Percentiles rank a stretch among this genome's conserved stretches.
Conservation (phyloP, 306 rosid genomes). For the Dryas octopetala region DNA sequence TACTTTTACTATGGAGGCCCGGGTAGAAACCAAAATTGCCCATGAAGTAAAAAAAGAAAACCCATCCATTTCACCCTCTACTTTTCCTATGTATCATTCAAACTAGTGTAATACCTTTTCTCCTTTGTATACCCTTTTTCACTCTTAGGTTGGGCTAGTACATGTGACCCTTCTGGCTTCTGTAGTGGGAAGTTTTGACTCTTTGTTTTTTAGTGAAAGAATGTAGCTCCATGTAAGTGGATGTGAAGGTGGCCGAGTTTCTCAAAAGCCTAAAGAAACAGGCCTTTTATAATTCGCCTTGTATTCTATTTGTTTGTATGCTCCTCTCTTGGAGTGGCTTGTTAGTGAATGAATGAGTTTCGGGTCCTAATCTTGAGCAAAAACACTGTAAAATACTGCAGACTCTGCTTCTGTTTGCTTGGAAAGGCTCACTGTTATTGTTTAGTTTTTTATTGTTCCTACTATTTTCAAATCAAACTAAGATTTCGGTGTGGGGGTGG, state of each 20-base stretch:
- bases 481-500: background rate
- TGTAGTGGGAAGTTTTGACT: constrained; percentile 89
- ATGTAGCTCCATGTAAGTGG: constrained; percentile 66
- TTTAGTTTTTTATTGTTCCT: background rate
- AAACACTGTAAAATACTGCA: background rate
- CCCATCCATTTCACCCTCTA: background rate
- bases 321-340: constrained; percentile 72
- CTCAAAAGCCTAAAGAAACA: constrained; percentile 65
- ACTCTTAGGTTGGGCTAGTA: constrained; percentile 35
- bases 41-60: constrained; percentile 27
- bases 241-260: constrained; percentile 58
- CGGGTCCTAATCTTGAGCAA: background rate
- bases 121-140: constrained; percentile 38
- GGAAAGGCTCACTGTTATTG: background rate
- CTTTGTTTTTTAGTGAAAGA: constrained; percentile 41
- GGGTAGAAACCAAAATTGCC: constrained; percentile 81
- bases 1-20: constrained; percentile 99
- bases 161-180: constrained; percentile 33
- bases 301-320: constrained; percentile 64
- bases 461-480: background rate
- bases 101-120: constrained; percentile 38
- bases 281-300: constrained; percentile 40
- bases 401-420: constrained; percentile 11
- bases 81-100: constrained; percentile 51
- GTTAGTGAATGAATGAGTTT: constrained; percentile 42